Evolutionary conservation across 2,329 filamentous ascomycete species (phyloP).

Genomic region (Lasiodiplodia sp.): DNA sequence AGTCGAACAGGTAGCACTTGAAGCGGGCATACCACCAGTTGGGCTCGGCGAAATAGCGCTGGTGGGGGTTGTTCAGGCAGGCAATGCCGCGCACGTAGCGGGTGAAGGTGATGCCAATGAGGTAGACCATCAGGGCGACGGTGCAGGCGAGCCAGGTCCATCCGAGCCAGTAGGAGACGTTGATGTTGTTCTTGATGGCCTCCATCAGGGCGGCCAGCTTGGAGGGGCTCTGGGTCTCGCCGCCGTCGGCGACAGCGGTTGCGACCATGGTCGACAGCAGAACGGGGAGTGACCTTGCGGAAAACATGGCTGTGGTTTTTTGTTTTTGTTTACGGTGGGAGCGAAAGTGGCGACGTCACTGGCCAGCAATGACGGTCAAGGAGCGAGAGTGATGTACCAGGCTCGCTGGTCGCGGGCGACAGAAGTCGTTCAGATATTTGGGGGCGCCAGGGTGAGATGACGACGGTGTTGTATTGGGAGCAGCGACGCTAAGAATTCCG

Average conservation of each 20-base stretch:
- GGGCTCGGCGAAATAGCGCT: conserved; percentile 77
- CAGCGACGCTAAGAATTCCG: conserved; percentile 14
- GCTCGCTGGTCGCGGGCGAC: conserved; percentile 13
- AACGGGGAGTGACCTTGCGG: neutral
- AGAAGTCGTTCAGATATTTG: neutral
- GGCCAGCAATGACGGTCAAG: conserved; percentile 28
- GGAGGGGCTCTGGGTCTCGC: conserved; percentile 5
- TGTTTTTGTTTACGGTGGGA: conserved; percentile 18
- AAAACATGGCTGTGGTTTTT: conserved; percentile 18
- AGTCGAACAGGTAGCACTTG: conserved; percentile 56
- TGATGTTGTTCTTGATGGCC: conserved; percentile 37
- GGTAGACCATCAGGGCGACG: conserved; percentile 71
- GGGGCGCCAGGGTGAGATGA: conserved; percentile 6
- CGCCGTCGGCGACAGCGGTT: conserved; percentile 4
- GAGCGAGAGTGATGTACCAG: conserved; percentile 19
- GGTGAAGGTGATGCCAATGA: conserved; percentile 65
- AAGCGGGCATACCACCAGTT: conserved; percentile 57
- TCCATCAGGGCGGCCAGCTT: conserved; percentile 19
- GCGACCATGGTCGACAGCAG: conserved; percentile 19
- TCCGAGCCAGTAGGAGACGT: conserved; percentile 47
- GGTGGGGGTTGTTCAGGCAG: conserved; percentile 78
- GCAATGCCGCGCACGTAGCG: conserved; percentile 76
- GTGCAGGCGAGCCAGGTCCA: conserved; percentile 67
- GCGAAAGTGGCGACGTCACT: conserved; percentile 19
- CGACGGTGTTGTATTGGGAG: neutral